These are phyloP conservation scores for Rhizopus delemar DNA, from an alignment of 371 early-diverging fungal genomes.

Conservation along the genomic window DNA sequence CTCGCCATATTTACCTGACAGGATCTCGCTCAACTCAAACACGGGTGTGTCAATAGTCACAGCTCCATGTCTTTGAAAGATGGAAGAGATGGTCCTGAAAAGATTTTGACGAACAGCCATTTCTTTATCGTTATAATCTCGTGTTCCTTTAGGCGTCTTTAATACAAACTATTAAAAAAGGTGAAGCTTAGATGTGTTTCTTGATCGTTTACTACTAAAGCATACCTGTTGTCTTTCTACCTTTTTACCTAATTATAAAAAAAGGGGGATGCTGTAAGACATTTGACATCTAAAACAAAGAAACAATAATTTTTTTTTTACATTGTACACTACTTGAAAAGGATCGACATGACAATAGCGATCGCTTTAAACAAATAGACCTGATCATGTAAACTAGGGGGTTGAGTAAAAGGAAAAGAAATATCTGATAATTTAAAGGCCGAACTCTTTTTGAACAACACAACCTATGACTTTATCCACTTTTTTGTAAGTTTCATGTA, in stretches of 20 bases:
- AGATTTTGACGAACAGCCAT: conserved; percentile 92
- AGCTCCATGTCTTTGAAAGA: conserved; percentile 97
- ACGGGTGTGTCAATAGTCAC: conserved; percentile 99
- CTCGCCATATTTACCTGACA: conserved; percentile 99
- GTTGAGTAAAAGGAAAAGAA: no score
- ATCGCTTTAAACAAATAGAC: neutral
- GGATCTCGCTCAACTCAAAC: conserved; percentile 90
- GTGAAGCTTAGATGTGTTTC: neutral
- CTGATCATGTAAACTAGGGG: neutral
- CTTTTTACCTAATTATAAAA: neutral
- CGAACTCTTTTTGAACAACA: no score
- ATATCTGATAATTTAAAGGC: no score
- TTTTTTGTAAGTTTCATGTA: no score
- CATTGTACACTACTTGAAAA: conserved; percentile 2
- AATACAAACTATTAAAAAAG: conserved; percentile 14
- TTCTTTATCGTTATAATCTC: conserved; percentile 92
- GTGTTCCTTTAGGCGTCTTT: conserved; percentile 74
- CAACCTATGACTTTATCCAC: no score
- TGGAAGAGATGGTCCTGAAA: conserved; percentile 77
- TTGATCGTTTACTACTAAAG: neutral
- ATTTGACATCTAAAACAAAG: neutral
- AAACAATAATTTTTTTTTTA: neutral
- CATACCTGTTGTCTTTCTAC: neutral
- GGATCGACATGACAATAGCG: neutral
- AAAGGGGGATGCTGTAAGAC: neutral